phyloP scores from a whole-genome alignment of 139 green algal species.

The Volvox africanus region DNA sequence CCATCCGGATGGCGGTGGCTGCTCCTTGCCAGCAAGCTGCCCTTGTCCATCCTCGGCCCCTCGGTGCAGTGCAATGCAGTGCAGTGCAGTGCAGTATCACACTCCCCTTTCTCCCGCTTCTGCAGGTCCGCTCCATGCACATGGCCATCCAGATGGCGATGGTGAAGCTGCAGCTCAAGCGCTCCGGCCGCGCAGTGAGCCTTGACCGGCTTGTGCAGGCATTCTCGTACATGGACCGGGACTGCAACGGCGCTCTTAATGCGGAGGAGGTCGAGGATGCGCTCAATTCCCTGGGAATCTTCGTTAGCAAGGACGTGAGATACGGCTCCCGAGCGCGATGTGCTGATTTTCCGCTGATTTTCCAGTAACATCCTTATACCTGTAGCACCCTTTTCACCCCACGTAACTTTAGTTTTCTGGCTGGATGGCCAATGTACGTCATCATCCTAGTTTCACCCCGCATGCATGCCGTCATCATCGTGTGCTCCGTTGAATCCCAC shows the following conservation, averaged over 20 bases:
- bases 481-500: no score
- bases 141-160: constrained; percentile 53
- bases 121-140: constrained; percentile 26
- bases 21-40: neutral
- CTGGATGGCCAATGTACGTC: neutral
- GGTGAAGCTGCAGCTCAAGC: constrained; percentile 44
- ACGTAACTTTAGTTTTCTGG: neutral
- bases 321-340: no score
- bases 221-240: constrained; percentile 29
- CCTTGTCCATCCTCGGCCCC: neutral
- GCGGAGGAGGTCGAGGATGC: constrained; percentile 47
- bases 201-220: constrained; percentile 37
- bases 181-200: constrained; percentile 17
- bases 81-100: no score
- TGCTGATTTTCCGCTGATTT: no score
- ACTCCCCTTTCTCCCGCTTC: neutral
- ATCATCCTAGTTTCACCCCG: neutral
- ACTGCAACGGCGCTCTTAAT: constrained; percentile 20
- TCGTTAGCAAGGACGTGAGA: constrained; percentile 39
- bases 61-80: no score
- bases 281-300: constrained; percentile 50
- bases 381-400: neutral
- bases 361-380: no score
- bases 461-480: no score
- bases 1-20: no score